phyloP scores from a whole-genome alignment of 2,329 filamentous ascomycete genomes.

The Fusarium sarcochroum region DNA sequence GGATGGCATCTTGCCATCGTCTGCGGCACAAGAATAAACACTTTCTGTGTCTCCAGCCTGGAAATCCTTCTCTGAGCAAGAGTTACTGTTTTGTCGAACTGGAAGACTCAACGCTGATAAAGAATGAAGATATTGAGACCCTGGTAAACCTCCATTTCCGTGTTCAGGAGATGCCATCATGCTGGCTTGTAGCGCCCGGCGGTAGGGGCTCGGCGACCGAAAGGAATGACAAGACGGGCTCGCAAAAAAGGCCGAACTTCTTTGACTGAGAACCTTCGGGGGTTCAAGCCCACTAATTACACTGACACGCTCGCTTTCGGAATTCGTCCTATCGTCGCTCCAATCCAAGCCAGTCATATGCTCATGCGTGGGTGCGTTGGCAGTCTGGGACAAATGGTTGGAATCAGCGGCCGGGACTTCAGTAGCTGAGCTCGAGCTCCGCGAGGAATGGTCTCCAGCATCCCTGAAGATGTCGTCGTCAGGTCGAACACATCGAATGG shows the following conservation, averaged over 20 bases:
- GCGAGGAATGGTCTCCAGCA: background rate
- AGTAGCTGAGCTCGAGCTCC: background rate
- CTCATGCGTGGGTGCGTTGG: background rate
- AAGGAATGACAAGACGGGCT: conserved; percentile 67
- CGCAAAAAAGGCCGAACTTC: conserved; percentile 65
- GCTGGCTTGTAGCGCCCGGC: conserved; percentile 63
- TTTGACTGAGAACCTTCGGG: conserved; percentile 54
- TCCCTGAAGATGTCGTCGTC: conserved; percentile 54
- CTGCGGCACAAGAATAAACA: conserved; percentile 59
- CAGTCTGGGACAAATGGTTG: background rate
- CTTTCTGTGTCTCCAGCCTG: conserved; percentile 62
- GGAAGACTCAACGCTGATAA: conserved; percentile 58
- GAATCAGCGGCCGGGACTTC: conserved; percentile 8
- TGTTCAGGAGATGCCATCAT: conserved; percentile 57
- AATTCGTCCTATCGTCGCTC: background rate
- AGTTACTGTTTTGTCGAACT: conserved; percentile 56
- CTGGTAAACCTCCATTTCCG: conserved; percentile 45
- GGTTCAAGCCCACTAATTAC: conserved; percentile 31
- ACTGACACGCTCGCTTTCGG: background rate
- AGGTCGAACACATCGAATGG: conserved; percentile 53
- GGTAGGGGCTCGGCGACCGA: conserved; percentile 68
- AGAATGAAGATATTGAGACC: conserved; percentile 58
- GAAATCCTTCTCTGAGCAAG: conserved; percentile 57
- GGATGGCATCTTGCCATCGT: conserved; percentile 34
- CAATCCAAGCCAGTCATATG: background rate